Evolutionary conservation across 441 rosid species (phyloP).

Genomic region (Populus trichocarpa): DNA sequence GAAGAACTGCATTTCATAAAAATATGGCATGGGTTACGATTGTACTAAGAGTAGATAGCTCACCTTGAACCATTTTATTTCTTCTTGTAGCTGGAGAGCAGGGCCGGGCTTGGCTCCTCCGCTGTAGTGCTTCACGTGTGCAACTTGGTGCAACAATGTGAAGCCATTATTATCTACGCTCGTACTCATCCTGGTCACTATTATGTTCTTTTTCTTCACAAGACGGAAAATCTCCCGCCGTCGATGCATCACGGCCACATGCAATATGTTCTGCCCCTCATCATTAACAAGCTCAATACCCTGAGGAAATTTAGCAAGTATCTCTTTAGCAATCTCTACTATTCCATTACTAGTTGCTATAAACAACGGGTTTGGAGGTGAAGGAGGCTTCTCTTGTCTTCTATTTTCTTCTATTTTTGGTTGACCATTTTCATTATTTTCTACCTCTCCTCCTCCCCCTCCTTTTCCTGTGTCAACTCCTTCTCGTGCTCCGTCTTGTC

Average conservation of each 20-base stretch:
- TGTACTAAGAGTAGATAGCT: background rate
- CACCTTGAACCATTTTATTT: constrained; percentile 25
- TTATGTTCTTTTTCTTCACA: background rate
- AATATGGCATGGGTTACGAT: no score
- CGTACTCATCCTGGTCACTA: background rate
- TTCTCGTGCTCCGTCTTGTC: no score
- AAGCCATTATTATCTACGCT: constrained; percentile 20
- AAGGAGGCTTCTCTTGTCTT: background rate
- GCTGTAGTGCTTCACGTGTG: background rate
- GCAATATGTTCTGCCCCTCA: constrained; percentile 23
- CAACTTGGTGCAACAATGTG: constrained; percentile 25
- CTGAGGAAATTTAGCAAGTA: constrained; percentile 12
- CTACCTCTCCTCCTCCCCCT: no score
- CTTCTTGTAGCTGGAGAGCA: constrained; percentile 20
- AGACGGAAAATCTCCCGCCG: background rate
- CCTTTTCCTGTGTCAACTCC: no score
- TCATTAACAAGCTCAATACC: constrained; percentile 8
- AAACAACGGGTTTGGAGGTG: constrained; percentile 19
- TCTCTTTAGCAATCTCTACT: constrained; percentile 20
- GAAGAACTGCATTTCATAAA: no score
- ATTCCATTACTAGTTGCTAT: constrained; percentile 20
- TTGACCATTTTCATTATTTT: background rate
- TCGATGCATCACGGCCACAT: constrained; percentile 22
- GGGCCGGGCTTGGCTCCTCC: constrained; percentile 10
- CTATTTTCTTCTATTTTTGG: background rate